phyloP scores from a whole-genome alignment of 495 filamentous ascomycete species.

The Trichoderma parareesei region DNA sequence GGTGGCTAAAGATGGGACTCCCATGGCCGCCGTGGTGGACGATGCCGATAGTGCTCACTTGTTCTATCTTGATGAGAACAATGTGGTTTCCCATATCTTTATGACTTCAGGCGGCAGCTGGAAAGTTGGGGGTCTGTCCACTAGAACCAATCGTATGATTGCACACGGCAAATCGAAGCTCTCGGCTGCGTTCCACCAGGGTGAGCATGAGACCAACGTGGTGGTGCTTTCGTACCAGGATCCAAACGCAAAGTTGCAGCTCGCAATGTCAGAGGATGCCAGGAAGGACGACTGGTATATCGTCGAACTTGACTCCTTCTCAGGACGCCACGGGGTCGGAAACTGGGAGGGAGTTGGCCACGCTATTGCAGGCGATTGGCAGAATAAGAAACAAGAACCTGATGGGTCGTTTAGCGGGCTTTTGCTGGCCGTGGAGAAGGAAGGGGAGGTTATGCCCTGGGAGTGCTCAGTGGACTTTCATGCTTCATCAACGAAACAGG shows the following conservation, averaged over 20 bases:
- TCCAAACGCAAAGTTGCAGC: background rate
- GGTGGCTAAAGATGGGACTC: background rate
- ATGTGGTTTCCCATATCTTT: background rate
- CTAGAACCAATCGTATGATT: background rate
- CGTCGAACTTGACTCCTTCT: background rate
- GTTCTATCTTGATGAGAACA: background rate
- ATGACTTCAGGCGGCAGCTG: background rate
- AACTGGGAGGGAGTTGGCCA: background rate
- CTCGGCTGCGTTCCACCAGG: background rate
- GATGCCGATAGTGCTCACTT: background rate
- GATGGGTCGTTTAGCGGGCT: background rate
- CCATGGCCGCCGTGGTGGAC: background rate
- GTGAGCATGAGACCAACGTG: background rate
- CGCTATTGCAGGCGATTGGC: constrained; percentile 2
- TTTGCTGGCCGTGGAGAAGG: background rate
- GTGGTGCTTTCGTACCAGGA: background rate
- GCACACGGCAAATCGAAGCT: background rate
- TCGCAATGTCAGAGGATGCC: background rate
- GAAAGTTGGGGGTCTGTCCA: background rate
- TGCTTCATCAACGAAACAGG: background rate
- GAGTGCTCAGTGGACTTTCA: background rate
- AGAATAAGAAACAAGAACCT: background rate
- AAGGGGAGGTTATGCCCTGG: background rate
- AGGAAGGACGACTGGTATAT: background rate
- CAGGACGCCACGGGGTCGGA: background rate